Base-by-base conservation (phyloP, 2,329 filamentous ascomycete genomes). In the Ramularia collo-cygni region DNA sequence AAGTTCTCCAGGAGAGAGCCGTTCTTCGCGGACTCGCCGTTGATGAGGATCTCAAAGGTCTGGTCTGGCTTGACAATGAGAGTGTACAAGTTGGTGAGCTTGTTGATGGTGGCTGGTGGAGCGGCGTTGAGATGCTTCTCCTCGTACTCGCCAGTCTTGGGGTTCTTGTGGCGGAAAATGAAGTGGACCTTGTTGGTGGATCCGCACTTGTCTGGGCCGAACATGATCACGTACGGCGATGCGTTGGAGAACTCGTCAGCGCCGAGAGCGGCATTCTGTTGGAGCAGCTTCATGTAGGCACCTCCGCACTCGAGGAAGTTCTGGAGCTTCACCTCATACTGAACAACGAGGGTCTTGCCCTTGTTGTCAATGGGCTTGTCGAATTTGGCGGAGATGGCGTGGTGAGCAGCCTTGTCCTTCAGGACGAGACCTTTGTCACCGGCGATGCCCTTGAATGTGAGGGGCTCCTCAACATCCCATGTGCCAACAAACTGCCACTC, bases 131-230 rank as follows among this genome's bases (percentile, higher is more conserved):
- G 77, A 71, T 98, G 92, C 83, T 98, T 98, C 85, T 98, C 92
- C 78, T 98, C 90, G 62, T 98, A 98, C 70, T 95, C 87, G 73
- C 90, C 90, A 33, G 88, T 95, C 85, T 95, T 95, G 64, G 92
- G 92, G 80, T 96, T 98, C 85, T 96, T 98, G 84, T 98, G 92
- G 71, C 93, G 92, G 81, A 98, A 94, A 68, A 98, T 98, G 74
- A 98, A 95, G 68, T 82, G 78, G 46, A 82, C 78, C 83, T 96
- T 96, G 83, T 98, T 98, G 68, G 87, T 96, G 65, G 87, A 79
- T 67, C 92, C 92, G 67, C 92, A 98, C 83, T 96, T 96, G 76
- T 98, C 92, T 58, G 92, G 92, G 55, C 92, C 92, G 65, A 98
- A 98, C 92, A 98, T 98, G 77, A 98, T 94, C 56, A 98, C 85